Conservation (phyloP, 2,329 filamentous ascomycete species). For the Nannizziopsis barbatae region DNA sequence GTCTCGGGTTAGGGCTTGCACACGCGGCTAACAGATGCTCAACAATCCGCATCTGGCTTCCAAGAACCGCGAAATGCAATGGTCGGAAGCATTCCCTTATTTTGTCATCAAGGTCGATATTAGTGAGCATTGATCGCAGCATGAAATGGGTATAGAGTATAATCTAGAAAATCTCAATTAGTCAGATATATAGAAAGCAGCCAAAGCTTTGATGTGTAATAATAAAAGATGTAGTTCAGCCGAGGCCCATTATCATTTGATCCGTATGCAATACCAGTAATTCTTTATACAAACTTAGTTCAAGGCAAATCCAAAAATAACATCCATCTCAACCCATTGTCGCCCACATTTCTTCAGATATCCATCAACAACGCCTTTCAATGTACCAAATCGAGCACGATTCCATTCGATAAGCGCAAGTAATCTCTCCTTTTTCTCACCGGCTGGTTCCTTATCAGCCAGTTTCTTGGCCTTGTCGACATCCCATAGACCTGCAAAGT, state of each 20-base stretch:
- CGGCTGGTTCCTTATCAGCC: slow-evolving; percentile 40
- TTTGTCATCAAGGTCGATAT: too few species aligned
- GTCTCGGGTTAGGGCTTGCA: not conserved
- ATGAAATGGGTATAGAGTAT: too few species aligned
- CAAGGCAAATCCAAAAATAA: slow-evolving; percentile 56
- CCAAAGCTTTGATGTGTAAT: not conserved
- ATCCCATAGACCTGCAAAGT: slow-evolving; percentile 75
- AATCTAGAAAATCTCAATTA: too few species aligned
- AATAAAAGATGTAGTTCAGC: not conserved
- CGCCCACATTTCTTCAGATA: slow-evolving; percentile 83
- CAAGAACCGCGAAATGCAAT: not conserved
- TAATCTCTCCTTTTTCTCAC: slow-evolving; percentile 54
- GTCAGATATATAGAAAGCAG: not conserved
- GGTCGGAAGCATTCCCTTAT: not conserved
- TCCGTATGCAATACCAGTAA: not conserved
- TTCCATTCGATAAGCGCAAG: slow-evolving; percentile 70
- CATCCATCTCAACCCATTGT: slow-evolving; percentile 91
- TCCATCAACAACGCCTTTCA: slow-evolving; percentile 65
- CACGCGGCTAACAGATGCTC: not conserved
- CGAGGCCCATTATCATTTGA: slow-evolving; percentile 2
- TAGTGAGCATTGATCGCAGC: too few species aligned
- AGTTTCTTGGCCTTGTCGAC: slow-evolving; percentile 62
- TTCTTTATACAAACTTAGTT: slow-evolving; percentile 16
- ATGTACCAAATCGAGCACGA: slow-evolving; percentile 60
- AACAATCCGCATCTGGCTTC: not conserved